These are phyloP conservation scores for Saccharomycopsis amapae DNA, from an alignment of 805 yeast species.

Conservation along the genomic window DNA sequence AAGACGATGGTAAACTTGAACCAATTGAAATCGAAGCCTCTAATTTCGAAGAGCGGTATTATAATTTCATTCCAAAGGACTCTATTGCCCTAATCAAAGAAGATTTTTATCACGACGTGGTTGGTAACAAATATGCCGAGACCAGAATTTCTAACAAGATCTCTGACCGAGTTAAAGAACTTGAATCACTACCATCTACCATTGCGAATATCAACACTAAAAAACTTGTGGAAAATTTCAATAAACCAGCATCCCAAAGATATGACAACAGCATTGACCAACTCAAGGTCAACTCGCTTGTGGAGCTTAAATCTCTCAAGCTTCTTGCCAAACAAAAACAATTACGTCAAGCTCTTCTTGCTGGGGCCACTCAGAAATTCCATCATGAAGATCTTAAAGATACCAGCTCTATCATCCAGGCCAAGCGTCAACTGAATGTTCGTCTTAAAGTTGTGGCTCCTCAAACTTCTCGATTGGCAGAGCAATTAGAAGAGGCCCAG, in stretches of 20 bases:
- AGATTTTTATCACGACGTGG: conserved; percentile 23
- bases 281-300: conserved; percentile 55
- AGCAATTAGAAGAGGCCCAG: conserved; percentile 68
- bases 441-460: conserved; percentile 64
- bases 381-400: conserved; percentile 39
- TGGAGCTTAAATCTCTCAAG: conserved; percentile 64
- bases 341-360: conserved; percentile 53
- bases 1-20: conserved; percentile 7
- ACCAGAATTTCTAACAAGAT: conserved; percentile 46
- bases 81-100: conserved; percentile 7
- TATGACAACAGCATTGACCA: conserved; percentile 43
- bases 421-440: conserved; percentile 60
- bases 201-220: conserved; percentile 53
- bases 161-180: conserved; percentile 47
- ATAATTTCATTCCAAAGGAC: conserved; percentile 15
- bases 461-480: conserved; percentile 69
- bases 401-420: conserved; percentile 53
- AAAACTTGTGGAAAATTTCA: conserved; percentile 31
- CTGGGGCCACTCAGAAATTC: conserved; percentile 45
- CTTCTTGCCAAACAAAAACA: conserved; percentile 64
- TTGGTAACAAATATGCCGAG: conserved; percentile 49
- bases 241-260: conserved; percentile 28
- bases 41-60: conserved; percentile 18
- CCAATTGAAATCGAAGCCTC: conserved; percentile 25
- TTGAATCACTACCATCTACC: conserved; percentile 64